phyloP scores from a whole-genome alignment of 495 filamentous ascomycete genomes.

The Aspergillus nidulans region DNA sequence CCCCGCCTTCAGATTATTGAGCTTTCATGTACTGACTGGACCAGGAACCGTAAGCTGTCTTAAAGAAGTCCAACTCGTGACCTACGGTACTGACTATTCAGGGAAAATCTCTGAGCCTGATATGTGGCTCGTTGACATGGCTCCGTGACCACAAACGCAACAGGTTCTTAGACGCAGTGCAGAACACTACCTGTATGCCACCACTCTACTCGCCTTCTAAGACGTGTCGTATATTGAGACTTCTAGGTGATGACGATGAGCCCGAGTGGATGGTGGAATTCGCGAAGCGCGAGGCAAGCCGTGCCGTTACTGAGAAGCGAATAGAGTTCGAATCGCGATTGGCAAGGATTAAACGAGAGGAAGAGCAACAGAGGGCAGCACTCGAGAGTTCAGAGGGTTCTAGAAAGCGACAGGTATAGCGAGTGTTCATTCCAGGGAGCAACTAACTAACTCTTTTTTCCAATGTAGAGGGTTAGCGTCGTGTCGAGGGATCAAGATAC shows the following conservation, averaged over 20 bases:
- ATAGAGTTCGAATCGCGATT: constrained; percentile 69
- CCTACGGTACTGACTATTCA: constrained; percentile 22
- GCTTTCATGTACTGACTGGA: not conserved
- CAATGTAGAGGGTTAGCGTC: constrained; percentile 29
- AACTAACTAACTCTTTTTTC: constrained; percentile 1
- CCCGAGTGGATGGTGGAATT: constrained; percentile 88
- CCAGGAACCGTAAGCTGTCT: constrained; percentile 39
- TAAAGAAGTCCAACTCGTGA: not conserved
- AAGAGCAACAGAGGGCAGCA: constrained; percentile 54
- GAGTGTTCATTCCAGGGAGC: not conserved
- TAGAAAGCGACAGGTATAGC: constrained; percentile 47
- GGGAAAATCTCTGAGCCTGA: constrained; percentile 96
- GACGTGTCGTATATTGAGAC: not conserved
- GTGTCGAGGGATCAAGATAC: constrained; percentile 23
- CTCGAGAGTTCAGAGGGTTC: constrained; percentile 42
- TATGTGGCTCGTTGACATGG: constrained; percentile 92
- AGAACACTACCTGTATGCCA: constrained; percentile 30
- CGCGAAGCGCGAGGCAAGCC: constrained; percentile 59
- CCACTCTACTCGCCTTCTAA: constrained; percentile 3
- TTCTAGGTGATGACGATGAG: constrained; percentile 59
- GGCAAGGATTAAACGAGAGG: constrained; percentile 61
- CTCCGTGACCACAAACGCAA: constrained; percentile 76
- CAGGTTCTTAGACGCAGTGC: constrained; percentile 51
- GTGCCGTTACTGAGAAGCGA: constrained; percentile 60
- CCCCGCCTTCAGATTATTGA: not conserved